These are phyloP conservation scores for Krasilnikovozyma curviuscula DNA, from an alignment of 768 basidiomycete species.

Conservation along the genomic window DNA sequence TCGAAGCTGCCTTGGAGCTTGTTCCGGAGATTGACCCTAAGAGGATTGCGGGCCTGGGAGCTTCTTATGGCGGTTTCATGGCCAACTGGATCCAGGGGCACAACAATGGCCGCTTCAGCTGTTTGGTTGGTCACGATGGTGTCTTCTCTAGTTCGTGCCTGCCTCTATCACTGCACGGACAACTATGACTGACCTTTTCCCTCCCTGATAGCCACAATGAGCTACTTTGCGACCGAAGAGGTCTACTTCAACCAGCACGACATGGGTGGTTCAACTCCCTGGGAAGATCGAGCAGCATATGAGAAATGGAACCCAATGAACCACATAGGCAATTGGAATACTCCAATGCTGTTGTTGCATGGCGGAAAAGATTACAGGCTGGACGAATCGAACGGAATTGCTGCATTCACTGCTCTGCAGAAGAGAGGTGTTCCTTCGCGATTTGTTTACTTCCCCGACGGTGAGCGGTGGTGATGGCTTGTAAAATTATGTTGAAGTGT, in stretches of 20 bases:
- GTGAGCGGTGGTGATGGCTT: too few species aligned
- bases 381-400: conserved; percentile 63
- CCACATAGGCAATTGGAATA: conserved; percentile 66
- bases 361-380: conserved; percentile 38
- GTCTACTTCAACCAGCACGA: conserved; percentile 22
- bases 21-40: conserved; percentile 25
- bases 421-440: conserved; percentile 54
- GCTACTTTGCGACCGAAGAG: conserved; percentile 74
- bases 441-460: conserved; percentile 63
- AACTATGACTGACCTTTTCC: neutral
- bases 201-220: conserved; percentile 43
- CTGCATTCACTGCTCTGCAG: conserved; percentile 65
- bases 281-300: conserved; percentile 15
- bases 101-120: neutral
- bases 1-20: neutral
- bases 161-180: too few species aligned
- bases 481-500: too few species aligned
- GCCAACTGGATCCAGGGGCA: conserved; percentile 54
- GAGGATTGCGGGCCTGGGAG: conserved; percentile 37
- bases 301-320: conserved; percentile 48
- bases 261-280: conserved; percentile 15
- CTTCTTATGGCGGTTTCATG: conserved; percentile 24
- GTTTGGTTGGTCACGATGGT: conserved; percentile 54
- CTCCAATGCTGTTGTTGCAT: conserved; percentile 67
- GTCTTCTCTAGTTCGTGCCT: too few species aligned